Percentiles rank a stretch among this genome's conserved stretches.
Conservation (phyloP, 1,139 yeast genomes). For the Diutina ranongensis region DNA sequence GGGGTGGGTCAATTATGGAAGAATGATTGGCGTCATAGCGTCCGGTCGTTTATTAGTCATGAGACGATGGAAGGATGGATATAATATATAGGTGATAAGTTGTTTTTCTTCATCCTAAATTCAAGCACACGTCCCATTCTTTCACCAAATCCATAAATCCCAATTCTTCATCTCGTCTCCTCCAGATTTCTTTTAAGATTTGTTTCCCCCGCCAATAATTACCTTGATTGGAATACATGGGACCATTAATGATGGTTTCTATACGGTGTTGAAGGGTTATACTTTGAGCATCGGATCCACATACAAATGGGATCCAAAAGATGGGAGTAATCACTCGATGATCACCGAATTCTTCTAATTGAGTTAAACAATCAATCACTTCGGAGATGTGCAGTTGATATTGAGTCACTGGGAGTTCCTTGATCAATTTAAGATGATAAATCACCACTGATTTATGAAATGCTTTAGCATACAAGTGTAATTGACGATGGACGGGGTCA, state of each 20-base stretch:
- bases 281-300: conserved; percentile 28
- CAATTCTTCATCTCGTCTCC: conserved; percentile 29
- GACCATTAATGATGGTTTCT: neutral
- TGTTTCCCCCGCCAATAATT: conserved; percentile 48
- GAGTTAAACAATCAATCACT: conserved; percentile 15
- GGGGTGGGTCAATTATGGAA: neutral
- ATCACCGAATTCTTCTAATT: conserved; percentile 20
- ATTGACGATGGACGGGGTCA: neutral
- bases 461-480: conserved; percentile 11
- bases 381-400: conserved; percentile 22
- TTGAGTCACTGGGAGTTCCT: conserved; percentile 21
- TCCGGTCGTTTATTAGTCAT: neutral
- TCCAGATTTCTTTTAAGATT: conserved; percentile 41
- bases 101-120: conserved; percentile 23
- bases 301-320: conserved; percentile 38
- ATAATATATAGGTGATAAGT: no score
- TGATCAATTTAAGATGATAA: conserved; percentile 34
- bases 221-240: conserved; percentile 8
- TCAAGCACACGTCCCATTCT: conserved; percentile 39
- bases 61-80: conserved; percentile 3
- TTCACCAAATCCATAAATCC: conserved; percentile 44
- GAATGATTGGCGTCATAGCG: neutral
- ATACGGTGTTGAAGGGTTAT: neutral
- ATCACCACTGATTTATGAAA: conserved; percentile 34
- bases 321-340: conserved; percentile 19